Evolutionary conservation across 768 basidiomycete genomes (phyloP).

Genomic region (Lanmaoa pseudosensibilis): DNA sequence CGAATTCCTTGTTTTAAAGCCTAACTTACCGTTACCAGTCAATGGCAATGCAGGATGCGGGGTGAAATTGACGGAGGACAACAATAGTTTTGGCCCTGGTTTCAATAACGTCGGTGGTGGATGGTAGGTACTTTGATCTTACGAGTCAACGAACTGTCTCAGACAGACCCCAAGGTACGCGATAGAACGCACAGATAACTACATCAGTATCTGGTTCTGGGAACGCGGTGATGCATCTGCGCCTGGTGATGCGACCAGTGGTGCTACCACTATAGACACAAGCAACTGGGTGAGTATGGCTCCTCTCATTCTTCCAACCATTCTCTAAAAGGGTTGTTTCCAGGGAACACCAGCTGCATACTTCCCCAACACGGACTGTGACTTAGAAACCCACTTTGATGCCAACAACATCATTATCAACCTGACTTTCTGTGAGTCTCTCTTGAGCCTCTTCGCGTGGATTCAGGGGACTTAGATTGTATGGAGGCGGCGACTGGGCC

Average conservation of each 20-base stretch:
- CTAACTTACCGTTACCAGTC: constrained; percentile 11
- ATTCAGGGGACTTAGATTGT: not conserved
- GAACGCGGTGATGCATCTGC: constrained; percentile 31
- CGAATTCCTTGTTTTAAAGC: not conserved
- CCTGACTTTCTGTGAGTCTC: constrained; percentile 32
- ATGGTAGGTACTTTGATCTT: constrained; percentile 28
- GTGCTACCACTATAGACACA: constrained; percentile 19
- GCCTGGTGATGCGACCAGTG: constrained; percentile 34
- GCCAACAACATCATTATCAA: constrained; percentile 37
- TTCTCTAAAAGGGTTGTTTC: not conserved
- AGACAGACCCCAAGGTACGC: constrained; percentile 34
- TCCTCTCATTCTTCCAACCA: not conserved
- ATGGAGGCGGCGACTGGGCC: constrained; percentile 33
- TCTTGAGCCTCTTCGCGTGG: too few species aligned
- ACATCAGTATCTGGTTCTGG: constrained; percentile 46
- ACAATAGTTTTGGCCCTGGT: constrained; percentile 28
- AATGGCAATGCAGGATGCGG: constrained; percentile 42
- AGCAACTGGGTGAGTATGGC: constrained; percentile 22
- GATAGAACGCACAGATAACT: constrained; percentile 33
- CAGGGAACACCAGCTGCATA: constrained; percentile 37
- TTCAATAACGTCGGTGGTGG: constrained; percentile 41
- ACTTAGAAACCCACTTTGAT: constrained; percentile 38
- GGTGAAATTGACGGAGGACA: constrained; percentile 24
- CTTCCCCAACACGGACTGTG: constrained; percentile 41
- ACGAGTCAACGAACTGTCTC: not conserved